Evolutionary conservation across 2,329 filamentous ascomycete species (phyloP), one percentile per base, ranked within the genome.

Genomic region (Thielaviopsis cerberus): DNA sequence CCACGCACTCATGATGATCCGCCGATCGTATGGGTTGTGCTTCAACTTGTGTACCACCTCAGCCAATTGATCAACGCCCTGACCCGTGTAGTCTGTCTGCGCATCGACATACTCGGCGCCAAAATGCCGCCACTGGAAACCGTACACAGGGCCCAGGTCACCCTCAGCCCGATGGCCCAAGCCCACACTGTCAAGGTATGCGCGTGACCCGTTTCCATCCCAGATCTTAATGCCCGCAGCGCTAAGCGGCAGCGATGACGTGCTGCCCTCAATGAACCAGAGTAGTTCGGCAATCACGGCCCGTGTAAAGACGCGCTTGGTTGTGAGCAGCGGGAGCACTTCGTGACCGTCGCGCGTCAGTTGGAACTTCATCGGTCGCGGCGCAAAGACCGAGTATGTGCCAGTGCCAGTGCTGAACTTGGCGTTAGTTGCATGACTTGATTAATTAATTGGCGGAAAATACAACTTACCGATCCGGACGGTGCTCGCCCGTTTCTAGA

Each of bases 121-220:
- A 66, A 98, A 98, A 71, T 97, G 91, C 2, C 92, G 86, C 92
- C 92, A 98, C 72, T 98, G 92, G 73, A 98, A 98, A 1, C 92
- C 92, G 68, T 98, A 98, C 0, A 97, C 90, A 27, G 92, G 92
- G 0, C 92, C 92, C 0, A 98, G 76, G 67, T 98, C 92, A 63
- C 92, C 92, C 22, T 83, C 86, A 56, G 81, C 87, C 61, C 91
- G 87, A 67, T 95, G 82, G 0, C 76, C 75, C 6, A 97, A 78
- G 0, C 91, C 91, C 1, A 92, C 79, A 62, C 76, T 83, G 73
- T 98, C 91, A 41, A 98, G 85, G 69, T 86, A 97, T 66, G 83
- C 85, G 65, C 92, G 86, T 53, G 84, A 89, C 51, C 91, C 92
- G 68, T 98, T 98, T 65, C 90, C 91, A 68, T 98, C 92, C 92